Percentiles rank a stretch among this genome's conserved stretches.
phyloP scores from a whole-genome alignment of 768 basidiomycete species.

The Royoungia palumana region DNA sequence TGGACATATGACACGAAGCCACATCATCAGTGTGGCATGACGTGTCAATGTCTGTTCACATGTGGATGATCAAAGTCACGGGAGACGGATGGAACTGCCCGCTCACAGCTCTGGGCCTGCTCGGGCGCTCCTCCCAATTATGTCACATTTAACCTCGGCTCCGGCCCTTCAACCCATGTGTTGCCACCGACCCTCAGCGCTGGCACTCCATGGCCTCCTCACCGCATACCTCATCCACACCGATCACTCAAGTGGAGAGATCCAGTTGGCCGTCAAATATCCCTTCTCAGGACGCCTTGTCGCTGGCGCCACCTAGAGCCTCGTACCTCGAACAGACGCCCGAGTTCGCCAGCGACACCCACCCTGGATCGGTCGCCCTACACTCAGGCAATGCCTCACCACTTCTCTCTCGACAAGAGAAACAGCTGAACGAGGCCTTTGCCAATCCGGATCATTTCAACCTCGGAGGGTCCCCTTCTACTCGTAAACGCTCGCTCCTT shows the following conservation, averaged over 20 bases:
- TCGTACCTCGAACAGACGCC: conserved; percentile 25
- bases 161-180: not conserved
- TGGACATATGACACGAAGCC: no score
- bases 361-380: conserved; percentile 19
- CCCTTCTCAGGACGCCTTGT: conserved; percentile 3
- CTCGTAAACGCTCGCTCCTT: conserved; percentile 18
- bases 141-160: not conserved
- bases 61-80: conserved; percentile 1
- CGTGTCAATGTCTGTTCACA: conserved; percentile 1
- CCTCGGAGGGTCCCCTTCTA: not conserved
- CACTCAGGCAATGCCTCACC: conserved; percentile 22
- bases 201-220: conserved; percentile 3
- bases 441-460: not conserved
- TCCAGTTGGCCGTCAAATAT: conserved; percentile 8
- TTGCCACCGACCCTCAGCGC: not conserved
- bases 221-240: conserved; percentile 14
- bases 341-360: conserved; percentile 15
- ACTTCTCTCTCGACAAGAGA: conserved; percentile 22
- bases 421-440: conserved; percentile 9
- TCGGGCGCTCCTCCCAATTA: not conserved
- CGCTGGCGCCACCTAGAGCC: conserved; percentile 20
- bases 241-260: conserved; percentile 18
- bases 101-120: not conserved
- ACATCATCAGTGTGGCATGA: no score
- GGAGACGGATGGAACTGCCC: not conserved